A percentile compares a stretch with the other conserved stretches of the same genome.
Evolutionary conservation across 306 rosid species (phyloP).

Genomic region (Cucumis hystrix): DNA sequence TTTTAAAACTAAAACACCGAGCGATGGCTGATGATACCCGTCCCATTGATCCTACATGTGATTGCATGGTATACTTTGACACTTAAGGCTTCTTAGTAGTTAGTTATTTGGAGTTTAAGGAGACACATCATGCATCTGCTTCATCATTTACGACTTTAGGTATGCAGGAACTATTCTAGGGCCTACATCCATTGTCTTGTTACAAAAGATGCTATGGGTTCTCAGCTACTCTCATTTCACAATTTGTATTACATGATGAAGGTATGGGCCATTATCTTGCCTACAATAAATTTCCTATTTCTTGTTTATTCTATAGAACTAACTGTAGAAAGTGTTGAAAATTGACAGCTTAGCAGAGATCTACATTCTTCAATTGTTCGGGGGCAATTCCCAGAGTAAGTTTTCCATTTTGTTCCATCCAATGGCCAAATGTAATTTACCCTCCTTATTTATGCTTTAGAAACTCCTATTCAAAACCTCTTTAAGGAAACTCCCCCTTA

Average conservation of each 20-base stretch:
- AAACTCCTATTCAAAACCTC: too few species aligned
- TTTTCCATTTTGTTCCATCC: conserved; percentile 13
- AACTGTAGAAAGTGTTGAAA: not conserved
- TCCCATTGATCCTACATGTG: conserved; percentile 79
- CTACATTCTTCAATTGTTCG: conserved; percentile 67
- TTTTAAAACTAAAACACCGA: conserved; percentile 64
- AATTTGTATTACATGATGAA: conserved; percentile 83
- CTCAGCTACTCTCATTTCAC: conserved; percentile 94
- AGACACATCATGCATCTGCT: conserved; percentile 6
- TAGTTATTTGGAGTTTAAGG: not conserved
- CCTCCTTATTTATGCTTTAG: not conserved
- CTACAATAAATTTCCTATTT: not conserved
- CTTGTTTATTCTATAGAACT: not conserved
- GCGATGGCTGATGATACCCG: conserved; percentile 84
- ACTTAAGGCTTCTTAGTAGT: conserved; percentile 1
- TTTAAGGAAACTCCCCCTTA: too few species aligned
- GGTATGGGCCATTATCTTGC: conserved; percentile 24
- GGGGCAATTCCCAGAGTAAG: conserved; percentile 81
- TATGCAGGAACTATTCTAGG: conserved; percentile 81
- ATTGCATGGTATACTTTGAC: conserved; percentile 64
- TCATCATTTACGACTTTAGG: conserved; percentile 35
- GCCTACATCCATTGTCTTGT: conserved; percentile 93
- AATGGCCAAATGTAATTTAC: not conserved
- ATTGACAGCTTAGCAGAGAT: conserved; percentile 77
- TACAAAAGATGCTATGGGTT: conserved; percentile 95